Conservation (phyloP, 2,329 filamentous ascomycete genomes). For the Berkeleyomyces rouxiae region DNA sequence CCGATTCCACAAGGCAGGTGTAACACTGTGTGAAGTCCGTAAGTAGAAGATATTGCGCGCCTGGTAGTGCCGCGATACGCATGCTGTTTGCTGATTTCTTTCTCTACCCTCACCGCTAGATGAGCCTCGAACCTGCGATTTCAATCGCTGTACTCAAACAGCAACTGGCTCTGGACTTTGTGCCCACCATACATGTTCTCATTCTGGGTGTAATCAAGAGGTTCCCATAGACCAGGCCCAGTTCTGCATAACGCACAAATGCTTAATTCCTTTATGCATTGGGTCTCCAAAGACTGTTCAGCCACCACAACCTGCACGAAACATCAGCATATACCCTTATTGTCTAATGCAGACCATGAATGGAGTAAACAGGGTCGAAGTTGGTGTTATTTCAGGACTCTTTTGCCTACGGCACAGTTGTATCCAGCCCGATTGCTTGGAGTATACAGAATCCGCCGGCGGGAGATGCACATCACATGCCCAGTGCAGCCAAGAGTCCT, state of each 20-base stretch:
- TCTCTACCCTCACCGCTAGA: not conserved
- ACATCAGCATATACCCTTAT: not conserved
- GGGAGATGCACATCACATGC: not conserved
- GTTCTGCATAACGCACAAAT: slow-evolving; percentile 8
- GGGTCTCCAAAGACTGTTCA: not conserved
- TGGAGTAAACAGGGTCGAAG: not conserved
- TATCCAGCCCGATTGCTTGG: not conserved
- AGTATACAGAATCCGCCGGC: not conserved
- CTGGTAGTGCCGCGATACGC: not conserved
- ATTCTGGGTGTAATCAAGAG: not conserved
- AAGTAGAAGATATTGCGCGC: not conserved
- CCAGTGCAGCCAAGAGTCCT: not conserved
- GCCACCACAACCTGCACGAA: not conserved
- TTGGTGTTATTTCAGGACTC: not conserved
- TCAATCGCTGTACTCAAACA: slow-evolving; percentile 3
- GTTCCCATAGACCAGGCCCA: not conserved
- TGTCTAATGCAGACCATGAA: not conserved
- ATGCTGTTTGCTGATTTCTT: not conserved
- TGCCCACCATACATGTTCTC: slow-evolving; percentile 4
- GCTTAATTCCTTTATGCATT: slow-evolving; percentile 6
- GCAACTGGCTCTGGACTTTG: not conserved
- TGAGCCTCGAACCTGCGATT: slow-evolving; percentile 2
- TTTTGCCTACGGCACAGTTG: not conserved
- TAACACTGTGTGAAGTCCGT: not conserved
- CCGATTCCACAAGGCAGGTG: not conserved